These are phyloP conservation scores for Hypericum perforatum DNA, from an alignment of 345 rosid genomes.

Conservation along the genomic window DNA sequence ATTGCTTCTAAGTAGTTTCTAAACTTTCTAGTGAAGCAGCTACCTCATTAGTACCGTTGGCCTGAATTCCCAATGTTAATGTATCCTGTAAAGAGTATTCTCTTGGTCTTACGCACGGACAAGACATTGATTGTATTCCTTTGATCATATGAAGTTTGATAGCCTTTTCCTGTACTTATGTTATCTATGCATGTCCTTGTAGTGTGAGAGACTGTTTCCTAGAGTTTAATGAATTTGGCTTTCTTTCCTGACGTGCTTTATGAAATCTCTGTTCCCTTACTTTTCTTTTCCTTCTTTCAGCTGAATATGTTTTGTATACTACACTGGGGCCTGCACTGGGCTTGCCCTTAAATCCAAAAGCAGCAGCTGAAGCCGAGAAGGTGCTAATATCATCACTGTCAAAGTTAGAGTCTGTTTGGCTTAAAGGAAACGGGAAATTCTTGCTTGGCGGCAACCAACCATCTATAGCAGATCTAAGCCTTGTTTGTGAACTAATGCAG, in stretches of 20 bases:
- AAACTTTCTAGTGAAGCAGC: too few relatives aligned
- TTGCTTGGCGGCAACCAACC: slow-evolving; percentile 68
- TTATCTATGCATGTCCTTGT: too few relatives aligned
- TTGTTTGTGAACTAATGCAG: slow-evolving; percentile 73
- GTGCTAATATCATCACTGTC: slow-evolving; percentile 40
- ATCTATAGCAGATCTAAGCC: slow-evolving; percentile 78
- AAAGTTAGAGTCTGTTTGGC: slow-evolving; percentile 68
- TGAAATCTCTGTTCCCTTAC: slow-evolving; percentile 2
- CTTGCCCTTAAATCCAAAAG: slow-evolving; percentile 36
- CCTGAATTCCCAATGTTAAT: too few relatives aligned
- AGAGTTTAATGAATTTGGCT: too few relatives aligned
- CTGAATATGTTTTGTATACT: slow-evolving; percentile 30
- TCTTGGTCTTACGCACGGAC: too few relatives aligned
- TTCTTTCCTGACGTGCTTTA: not conserved
- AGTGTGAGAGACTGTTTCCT: too few relatives aligned
- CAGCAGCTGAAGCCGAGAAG: slow-evolving; percentile 62
- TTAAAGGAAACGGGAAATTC: slow-evolving; percentile 55
- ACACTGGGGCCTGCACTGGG: slow-evolving; percentile 49
- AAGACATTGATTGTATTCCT: too few relatives aligned
- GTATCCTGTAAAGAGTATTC: too few relatives aligned
- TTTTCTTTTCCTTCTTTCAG: slow-evolving; percentile 30
- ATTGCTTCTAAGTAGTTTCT: too few relatives aligned
- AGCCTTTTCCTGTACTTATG: too few relatives aligned
- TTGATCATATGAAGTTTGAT: too few relatives aligned
- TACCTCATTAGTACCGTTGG: too few relatives aligned